phyloP scores from a whole-genome alignment of 116 monocot species.

The Papilionanthe hybrid region DNA sequence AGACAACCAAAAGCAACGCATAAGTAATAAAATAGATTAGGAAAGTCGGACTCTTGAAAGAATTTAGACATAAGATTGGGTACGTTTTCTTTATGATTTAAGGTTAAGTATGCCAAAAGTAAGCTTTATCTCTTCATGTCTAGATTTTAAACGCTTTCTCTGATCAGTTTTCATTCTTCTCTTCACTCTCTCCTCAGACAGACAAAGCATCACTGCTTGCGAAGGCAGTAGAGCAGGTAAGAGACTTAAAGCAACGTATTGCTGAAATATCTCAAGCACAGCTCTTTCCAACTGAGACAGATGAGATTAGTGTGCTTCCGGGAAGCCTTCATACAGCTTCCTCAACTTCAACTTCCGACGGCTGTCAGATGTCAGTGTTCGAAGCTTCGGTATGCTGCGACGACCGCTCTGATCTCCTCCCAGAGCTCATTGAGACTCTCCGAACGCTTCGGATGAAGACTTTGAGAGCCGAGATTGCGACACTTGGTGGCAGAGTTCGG shows the following conservation, averaged over 20 bases:
- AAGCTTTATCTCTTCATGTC: conserved; percentile 12
- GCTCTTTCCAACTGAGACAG: conserved; percentile 45
- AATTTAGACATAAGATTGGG: too few species aligned
- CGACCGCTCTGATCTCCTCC: conserved; percentile 46
- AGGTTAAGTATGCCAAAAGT: neutral
- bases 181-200: conserved; percentile 24
- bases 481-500: conserved; percentile 45
- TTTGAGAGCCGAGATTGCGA: conserved; percentile 55
- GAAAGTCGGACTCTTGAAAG: too few species aligned
- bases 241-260: conserved; percentile 60
- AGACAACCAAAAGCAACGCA: neutral
- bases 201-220: conserved; percentile 86
- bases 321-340: neutral
- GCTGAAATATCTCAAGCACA: conserved; percentile 34
- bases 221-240: conserved; percentile 63
- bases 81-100: neutral
- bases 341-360: neutral
- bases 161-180: neutral
- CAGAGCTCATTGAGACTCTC: conserved; percentile 48
- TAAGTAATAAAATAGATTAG: neutral
- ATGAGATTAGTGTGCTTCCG: conserved; percentile 60
- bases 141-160: neutral
- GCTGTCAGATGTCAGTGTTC: conserved; percentile 13
- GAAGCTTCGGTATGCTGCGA: conserved; percentile 56
- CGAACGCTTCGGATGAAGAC: conserved; percentile 37